These are phyloP conservation scores for Anastatica hierochuntica DNA, from an alignment of 345 rosid genomes.

Conservation along the genomic window DNA sequence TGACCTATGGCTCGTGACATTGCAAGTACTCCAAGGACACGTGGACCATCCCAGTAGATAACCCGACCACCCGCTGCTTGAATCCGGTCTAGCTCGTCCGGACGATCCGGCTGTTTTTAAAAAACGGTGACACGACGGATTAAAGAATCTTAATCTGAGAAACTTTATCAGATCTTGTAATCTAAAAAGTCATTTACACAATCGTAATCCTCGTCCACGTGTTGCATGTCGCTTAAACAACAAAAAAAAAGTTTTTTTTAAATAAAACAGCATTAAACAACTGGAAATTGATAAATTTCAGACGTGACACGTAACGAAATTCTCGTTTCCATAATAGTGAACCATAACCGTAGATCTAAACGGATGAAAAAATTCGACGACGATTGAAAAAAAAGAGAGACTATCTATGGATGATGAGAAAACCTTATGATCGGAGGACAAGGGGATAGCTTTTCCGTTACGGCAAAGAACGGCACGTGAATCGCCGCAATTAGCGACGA, in stretches of 20 bases:
- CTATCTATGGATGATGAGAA: not conserved
- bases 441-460: not conserved
- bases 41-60: not conserved
- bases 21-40: not conserved
- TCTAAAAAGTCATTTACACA: too few species aligned
- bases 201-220: not conserved
- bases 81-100: not conserved
- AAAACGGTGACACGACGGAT: too few species aligned
- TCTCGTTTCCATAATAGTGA: not conserved
- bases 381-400: not conserved
- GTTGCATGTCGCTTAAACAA: not conserved
- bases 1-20: not conserved
- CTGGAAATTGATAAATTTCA: too few species aligned
- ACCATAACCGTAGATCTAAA: not conserved
- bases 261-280: too few species aligned
- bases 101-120: not conserved
- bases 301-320: not conserved
- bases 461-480: not conserved
- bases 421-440: not conserved
- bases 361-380: not conserved
- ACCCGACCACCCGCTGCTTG: not conserved
- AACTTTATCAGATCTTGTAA: not conserved
- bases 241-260: too few species aligned
- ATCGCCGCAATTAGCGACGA: not conserved
- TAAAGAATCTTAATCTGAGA: not conserved